Conservation (phyloP, 257 asterid species). For the Anisodus tanguticus region DNA sequence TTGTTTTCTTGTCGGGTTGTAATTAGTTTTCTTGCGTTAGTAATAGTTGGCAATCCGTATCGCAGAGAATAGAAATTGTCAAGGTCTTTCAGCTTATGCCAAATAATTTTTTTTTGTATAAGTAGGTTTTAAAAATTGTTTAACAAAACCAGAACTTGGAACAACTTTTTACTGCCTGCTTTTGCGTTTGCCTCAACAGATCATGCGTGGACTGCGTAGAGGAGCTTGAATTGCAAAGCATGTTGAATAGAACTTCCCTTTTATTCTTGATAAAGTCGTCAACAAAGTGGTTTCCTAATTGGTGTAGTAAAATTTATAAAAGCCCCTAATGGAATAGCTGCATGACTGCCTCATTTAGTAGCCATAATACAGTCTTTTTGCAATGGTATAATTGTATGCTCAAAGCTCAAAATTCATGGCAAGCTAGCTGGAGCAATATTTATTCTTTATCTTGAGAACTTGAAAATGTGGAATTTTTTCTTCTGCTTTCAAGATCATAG, state of each 20-base stretch:
- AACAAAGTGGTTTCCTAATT: background rate
- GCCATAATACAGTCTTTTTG: background rate
- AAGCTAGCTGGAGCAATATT: background rate
- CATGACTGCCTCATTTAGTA: background rate
- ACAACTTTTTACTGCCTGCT: background rate
- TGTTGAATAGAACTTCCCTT: background rate
- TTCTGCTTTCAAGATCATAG: background rate
- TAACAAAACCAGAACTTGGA: background rate
- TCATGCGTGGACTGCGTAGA: background rate
- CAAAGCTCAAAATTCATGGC: conserved; percentile 2
- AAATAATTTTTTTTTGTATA: background rate
- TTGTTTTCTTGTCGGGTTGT: background rate
- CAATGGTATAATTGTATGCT: background rate
- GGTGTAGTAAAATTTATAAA: conserved; percentile 4
- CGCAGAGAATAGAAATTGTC: background rate
- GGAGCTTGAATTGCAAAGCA: background rate
- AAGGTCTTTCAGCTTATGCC: background rate
- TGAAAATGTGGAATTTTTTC: background rate
- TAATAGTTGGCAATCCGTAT: conserved; percentile 11
- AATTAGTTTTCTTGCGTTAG: conserved; percentile 1
- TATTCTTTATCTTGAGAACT: background rate
- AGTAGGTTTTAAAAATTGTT: background rate
- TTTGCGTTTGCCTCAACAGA: conserved; percentile 11
- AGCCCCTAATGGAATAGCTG: conserved; percentile 1
- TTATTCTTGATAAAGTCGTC: background rate